phyloP scores from a whole-genome alignment of 257 asterid species.

The Fraxinus anomala region DNA sequence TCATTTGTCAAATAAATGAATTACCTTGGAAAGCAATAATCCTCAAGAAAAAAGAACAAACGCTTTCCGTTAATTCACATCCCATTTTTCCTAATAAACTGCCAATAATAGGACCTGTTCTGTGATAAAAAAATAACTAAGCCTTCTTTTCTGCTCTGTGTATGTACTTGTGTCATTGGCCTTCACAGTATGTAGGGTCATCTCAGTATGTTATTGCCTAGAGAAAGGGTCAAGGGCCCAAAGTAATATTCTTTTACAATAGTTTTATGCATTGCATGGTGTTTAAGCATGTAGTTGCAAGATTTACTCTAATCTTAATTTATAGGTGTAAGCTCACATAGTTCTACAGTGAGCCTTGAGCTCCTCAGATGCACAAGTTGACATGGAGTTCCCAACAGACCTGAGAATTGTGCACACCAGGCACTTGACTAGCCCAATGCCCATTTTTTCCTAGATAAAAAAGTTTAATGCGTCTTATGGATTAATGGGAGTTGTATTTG shows the following conservation, averaged over 20 bases:
- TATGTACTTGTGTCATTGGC: neutral
- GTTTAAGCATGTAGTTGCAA: neutral
- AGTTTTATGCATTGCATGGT: neutral
- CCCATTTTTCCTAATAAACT: constrained; percentile 3
- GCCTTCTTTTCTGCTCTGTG: neutral
- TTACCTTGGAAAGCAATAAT: neutral
- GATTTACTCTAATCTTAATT: neutral
- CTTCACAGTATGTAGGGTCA: neutral
- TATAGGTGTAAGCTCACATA: neutral
- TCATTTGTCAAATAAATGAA: neutral
- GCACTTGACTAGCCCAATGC: neutral
- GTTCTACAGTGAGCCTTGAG: neutral
- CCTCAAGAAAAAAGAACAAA: neutral
- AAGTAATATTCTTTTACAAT: neutral
- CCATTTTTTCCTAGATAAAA: neutral
- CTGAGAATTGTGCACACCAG: neutral
- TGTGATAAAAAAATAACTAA: neutral
- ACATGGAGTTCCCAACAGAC: neutral
- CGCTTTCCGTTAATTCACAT: neutral
- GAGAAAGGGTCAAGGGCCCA: neutral
- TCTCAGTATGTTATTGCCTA: neutral
- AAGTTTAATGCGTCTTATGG: neutral
- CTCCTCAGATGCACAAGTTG: neutral
- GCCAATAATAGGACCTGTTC: neutral
- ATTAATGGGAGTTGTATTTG: neutral